A percentile compares a stretch with the other conserved stretches of the same genome.
These are phyloP conservation scores for Geotrichum histeridarum DNA, from an alignment of 1,139 yeast genomes.

Conservation along the genomic window DNA sequence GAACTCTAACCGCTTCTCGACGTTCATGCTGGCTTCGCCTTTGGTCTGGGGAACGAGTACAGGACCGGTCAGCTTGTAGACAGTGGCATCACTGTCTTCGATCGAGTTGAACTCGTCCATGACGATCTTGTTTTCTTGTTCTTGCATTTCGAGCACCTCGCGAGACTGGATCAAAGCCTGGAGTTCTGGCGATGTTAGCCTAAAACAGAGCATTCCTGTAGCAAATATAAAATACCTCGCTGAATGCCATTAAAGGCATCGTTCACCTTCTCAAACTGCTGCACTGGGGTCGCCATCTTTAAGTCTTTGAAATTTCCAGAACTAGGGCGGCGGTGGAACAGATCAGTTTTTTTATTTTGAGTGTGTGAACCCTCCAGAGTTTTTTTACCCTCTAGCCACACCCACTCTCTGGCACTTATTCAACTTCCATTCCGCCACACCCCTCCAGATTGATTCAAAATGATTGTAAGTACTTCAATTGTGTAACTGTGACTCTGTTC, in stretches of 20 bases:
- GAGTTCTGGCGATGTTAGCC: slow-evolving; percentile 4
- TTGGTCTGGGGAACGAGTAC: slow-evolving; percentile 84
- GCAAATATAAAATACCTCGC: too few species aligned
- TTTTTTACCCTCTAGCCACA: slow-evolving; percentile 6
- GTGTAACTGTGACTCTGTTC: not conserved
- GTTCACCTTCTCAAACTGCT: slow-evolving; percentile 28
- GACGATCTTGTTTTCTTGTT: slow-evolving; percentile 91
- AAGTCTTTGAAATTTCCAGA: not conserved
- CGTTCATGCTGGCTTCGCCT: slow-evolving; percentile 74
- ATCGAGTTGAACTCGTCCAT: slow-evolving; percentile 39
- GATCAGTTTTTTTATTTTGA: slow-evolving; percentile 3
- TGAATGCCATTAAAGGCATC: slow-evolving; percentile 34
- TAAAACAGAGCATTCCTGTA: not conserved
- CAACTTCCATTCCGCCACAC: not conserved
- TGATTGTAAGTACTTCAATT: slow-evolving; percentile 10
- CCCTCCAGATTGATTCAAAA: not conserved
- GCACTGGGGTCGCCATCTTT: slow-evolving; percentile 11
- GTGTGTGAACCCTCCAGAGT: not conserved
- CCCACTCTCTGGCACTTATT: not conserved
- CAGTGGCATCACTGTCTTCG: slow-evolving; percentile 52
- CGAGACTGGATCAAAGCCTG: slow-evolving; percentile 38
- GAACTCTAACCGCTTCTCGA: slow-evolving; percentile 81
- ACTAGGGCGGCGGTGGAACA: not conserved
- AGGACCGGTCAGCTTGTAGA: slow-evolving; percentile 88
- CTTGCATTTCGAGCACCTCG: slow-evolving; percentile 57